phyloP scores from a whole-genome alignment of 371 early-diverging fungal genomes.

The Rhizopus delemar region DNA sequence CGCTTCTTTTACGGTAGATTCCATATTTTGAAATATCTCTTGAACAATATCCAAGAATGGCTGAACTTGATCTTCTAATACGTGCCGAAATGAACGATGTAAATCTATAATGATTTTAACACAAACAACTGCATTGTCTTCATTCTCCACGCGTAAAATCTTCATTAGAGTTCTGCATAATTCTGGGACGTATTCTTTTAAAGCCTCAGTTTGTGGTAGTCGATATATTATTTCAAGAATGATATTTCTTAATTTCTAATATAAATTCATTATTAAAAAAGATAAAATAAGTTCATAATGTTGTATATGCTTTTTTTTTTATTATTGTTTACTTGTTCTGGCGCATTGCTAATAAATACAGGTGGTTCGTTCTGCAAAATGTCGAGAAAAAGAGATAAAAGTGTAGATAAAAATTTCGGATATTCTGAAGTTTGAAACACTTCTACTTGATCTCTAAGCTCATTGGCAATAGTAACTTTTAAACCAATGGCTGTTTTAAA shows the following conservation, averaged over 20 bases:
- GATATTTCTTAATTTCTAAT: conserved; percentile 86
- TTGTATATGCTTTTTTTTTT: neutral
- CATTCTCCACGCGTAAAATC: conserved; percentile 88
- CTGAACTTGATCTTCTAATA: conserved; percentile 84
- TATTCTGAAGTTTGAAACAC: conserved; percentile 85
- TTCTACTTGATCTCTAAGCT: conserved; percentile 90
- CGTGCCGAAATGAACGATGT: conserved; percentile 79
- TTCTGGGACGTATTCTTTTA: conserved; percentile 64
- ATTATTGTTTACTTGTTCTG: conserved; percentile 73
- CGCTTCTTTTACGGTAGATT: conserved; percentile 76
- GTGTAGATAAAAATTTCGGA: conserved; percentile 69
- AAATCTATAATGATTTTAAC: conserved; percentile 95
- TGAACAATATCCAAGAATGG: conserved; percentile 90
- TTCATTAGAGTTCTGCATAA: conserved; percentile 70
- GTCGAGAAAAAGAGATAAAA: conserved; percentile 85
- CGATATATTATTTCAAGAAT: conserved; percentile 92
- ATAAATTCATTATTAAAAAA: neutral
- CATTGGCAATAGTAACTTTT: conserved; percentile 84
- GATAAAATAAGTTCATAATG: neutral
- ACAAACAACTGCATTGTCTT: conserved; percentile 93
- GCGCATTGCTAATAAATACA: conserved; percentile 78
- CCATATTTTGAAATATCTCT: conserved; percentile 91
- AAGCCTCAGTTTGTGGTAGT: conserved; percentile 82
- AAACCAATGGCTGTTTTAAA: conserved; percentile 49
- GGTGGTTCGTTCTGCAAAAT: conserved; percentile 78